These are phyloP conservation scores for Aspergillus sp. DNA, from an alignment of 2,329 filamentous ascomycete species.

Conservation along the genomic window DNA sequence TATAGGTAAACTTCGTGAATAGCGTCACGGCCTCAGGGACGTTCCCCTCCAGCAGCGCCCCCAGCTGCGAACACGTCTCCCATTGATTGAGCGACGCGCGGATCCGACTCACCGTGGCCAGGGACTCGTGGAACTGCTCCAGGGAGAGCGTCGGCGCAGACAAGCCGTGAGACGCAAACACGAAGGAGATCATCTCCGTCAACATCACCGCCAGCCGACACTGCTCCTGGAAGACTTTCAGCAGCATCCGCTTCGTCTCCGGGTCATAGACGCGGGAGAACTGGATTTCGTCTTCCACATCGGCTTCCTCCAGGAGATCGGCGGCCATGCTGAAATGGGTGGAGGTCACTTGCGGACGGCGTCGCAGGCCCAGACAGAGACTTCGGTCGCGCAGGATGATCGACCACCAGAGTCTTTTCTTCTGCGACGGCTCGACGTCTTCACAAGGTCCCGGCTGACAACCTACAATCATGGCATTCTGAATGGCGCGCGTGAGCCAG, in stretches of 20 bases:
- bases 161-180: slow-evolving; percentile 38
- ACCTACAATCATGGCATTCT: slow-evolving; percentile 49
- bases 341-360: slow-evolving; percentile 51
- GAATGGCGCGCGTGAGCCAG: slow-evolving; percentile 52
- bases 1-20: slow-evolving; percentile 51
- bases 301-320: slow-evolving; percentile 39
- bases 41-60: slow-evolving; percentile 1
- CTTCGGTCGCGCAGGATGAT: slow-evolving; percentile 55
- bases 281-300: slow-evolving; percentile 49
- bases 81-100: slow-evolving; percentile 19
- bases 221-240: slow-evolving; percentile 48
- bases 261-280: slow-evolving; percentile 47
- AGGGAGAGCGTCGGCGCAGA: slow-evolving; percentile 11
- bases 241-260: slow-evolving; percentile 46
- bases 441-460: slow-evolving; percentile 41
- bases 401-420: slow-evolving; percentile 57
- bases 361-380: slow-evolving; percentile 50
- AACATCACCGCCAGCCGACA: slow-evolving; percentile 48
- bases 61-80: slow-evolving; percentile 11
- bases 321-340: slow-evolving; percentile 47
- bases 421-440: slow-evolving; percentile 34
- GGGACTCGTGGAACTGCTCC: slow-evolving; percentile 13
- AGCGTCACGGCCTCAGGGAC: slow-evolving; percentile 9
- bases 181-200: slow-evolving; percentile 48
- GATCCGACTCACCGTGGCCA: slow-evolving; percentile 12